These are phyloP conservation scores for Trametes sanguinea DNA, from an alignment of 768 basidiomycete genomes.

Conservation along the genomic window DNA sequence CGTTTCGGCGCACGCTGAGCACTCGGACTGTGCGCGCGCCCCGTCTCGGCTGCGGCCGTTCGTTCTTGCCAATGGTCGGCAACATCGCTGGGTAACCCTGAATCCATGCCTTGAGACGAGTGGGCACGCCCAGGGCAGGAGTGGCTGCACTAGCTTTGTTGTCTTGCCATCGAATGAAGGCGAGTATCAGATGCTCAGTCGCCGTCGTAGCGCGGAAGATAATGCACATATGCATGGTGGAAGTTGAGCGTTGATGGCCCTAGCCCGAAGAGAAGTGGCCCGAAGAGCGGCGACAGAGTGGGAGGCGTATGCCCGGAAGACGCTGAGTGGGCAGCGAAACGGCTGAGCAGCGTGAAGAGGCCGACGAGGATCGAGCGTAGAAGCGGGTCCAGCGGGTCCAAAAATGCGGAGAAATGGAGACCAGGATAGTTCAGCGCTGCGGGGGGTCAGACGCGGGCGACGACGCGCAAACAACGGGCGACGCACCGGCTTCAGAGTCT, in stretches of 20 bases:
- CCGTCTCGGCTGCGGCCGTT: conserved; percentile 64
- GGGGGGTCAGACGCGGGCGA: conserved; percentile 3
- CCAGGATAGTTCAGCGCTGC: conserved; percentile 67
- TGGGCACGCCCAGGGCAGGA: conserved; percentile 66
- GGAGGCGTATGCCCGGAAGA: conserved; percentile 90
- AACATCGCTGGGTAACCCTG: conserved; percentile 85
- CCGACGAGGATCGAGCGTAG: conserved; percentile 64
- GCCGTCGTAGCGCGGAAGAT: conserved; percentile 85
- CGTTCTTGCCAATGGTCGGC: conserved; percentile 54
- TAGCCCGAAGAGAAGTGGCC: conserved; percentile 87
- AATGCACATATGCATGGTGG: conserved; percentile 62
- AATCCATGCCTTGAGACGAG: conserved; percentile 89
- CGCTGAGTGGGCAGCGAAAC: conserved; percentile 81
- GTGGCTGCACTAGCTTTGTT: conserved; percentile 47
- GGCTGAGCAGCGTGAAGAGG: conserved; percentile 77
- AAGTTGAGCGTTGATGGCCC: conserved; percentile 52
- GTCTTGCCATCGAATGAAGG: conserved; percentile 85
- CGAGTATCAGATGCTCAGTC: conserved; percentile 90
- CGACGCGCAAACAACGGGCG: conserved; percentile 20
- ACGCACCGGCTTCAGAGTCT: conserved; percentile 77
- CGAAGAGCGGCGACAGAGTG: conserved; percentile 86
- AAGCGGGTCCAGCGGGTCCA: conserved; percentile 53
- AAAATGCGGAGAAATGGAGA: conserved; percentile 70
- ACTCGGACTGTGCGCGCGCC: conserved; percentile 80
- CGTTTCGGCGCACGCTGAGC: conserved; percentile 74